A percentile compares a stretch with the other conserved stretches of the same genome.
Evolutionary conservation across 371 early-diverging fungal species (phyloP).

Genomic region (Circinella umbellata): DNA sequence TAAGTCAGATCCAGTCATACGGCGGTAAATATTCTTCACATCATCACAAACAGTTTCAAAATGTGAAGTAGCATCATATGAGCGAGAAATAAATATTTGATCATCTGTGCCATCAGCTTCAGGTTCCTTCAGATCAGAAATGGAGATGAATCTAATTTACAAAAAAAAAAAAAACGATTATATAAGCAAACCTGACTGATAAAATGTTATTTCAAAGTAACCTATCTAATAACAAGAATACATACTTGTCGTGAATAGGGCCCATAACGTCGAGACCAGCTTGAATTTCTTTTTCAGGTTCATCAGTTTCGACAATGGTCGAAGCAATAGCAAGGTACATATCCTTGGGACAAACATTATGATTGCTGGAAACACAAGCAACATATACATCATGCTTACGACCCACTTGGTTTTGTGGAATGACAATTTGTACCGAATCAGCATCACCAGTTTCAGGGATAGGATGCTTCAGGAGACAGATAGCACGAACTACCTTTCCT

Average conservation of each 20-base stretch:
- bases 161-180: background rate
- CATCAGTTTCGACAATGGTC: constrained; percentile 89
- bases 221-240: background rate
- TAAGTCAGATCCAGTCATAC: constrained; percentile 89
- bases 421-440: constrained; percentile 94
- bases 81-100: constrained; percentile 89
- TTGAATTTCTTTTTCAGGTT: constrained; percentile 89
- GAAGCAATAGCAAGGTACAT: constrained; percentile 95
- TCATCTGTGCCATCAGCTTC: constrained; percentile 80
- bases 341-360: constrained; percentile 90
- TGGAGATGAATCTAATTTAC: constrained; percentile 66
- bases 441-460: constrained; percentile 89
- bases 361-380: constrained; percentile 87
- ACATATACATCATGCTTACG: constrained; percentile 96
- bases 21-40: constrained; percentile 91
- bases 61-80: constrained; percentile 98
- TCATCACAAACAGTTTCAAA: constrained; percentile 98
- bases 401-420: constrained; percentile 95
- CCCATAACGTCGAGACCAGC: constrained; percentile 91
- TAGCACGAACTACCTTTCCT: constrained; percentile 93
- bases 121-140: constrained; percentile 88
- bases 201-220: background rate
- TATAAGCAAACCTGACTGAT: background rate
- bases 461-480: constrained; percentile 92
- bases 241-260: constrained; percentile 83